These are phyloP conservation scores for Pythium rhizo-oryzae DNA, from an alignment of 352 stramenopile genomes.

Conservation along the genomic window DNA sequence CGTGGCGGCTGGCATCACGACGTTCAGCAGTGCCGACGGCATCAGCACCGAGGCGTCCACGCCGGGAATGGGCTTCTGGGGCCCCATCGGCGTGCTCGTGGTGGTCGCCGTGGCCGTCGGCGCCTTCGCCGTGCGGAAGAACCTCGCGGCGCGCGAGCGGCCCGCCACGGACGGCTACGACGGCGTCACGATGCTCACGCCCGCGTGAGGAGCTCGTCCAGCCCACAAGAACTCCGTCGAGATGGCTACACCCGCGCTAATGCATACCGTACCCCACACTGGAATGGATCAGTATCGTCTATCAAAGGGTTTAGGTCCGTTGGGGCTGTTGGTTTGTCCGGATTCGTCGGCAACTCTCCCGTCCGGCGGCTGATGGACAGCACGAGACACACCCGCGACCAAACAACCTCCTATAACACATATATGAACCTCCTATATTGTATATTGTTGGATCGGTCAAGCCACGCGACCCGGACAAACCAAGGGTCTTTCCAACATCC, in stretches of 20 bases:
- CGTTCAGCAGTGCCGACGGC: not conserved
- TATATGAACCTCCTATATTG: not conserved
- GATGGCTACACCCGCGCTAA: no score
- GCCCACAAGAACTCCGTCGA: no score
- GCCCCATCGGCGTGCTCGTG: not conserved
- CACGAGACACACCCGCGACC: not conserved
- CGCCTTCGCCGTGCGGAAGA: not conserved
- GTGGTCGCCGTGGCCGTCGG: not conserved
- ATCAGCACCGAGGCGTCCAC: not conserved
- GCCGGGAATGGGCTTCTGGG: not conserved
- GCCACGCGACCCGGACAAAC: not conserved
- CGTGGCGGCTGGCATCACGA: not conserved
- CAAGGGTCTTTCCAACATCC: not conserved
- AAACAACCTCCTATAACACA: not conserved
- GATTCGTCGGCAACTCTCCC: not conserved
- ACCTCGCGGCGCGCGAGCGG: no score
- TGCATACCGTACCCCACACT: not conserved
- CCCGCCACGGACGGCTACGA: not conserved
- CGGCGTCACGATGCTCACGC: conserved; percentile 5
- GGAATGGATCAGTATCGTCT: not conserved
- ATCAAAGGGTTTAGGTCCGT: not conserved
- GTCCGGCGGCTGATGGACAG: no score
- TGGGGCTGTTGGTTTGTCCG: not conserved
- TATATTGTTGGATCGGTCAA: not conserved
- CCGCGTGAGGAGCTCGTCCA: not conserved